Evolutionary conservation across 768 basidiomycete species (phyloP).

Genomic region (Calocybe cyanea): DNA sequence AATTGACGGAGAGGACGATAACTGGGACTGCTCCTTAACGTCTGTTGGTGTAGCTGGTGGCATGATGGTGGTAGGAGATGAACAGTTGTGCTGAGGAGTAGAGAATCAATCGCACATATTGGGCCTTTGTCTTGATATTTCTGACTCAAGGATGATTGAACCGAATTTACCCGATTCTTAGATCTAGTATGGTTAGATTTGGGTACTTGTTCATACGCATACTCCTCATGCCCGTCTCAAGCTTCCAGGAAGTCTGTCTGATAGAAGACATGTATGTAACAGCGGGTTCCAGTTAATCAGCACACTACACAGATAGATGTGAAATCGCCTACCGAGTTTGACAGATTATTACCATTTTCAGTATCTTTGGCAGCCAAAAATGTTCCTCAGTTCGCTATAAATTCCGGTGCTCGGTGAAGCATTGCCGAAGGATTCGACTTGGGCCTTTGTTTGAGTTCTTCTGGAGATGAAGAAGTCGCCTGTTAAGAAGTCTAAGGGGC

Average conservation of each 20-base stretch:
- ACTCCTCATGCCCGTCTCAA: not conserved
- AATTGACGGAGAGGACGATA: conserved; percentile 41
- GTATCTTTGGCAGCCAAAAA: not conserved
- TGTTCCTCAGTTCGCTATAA: too few species aligned
- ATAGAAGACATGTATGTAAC: not conserved
- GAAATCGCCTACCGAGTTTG: too few species aligned
- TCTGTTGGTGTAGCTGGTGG: conserved; percentile 41
- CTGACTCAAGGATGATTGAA: conserved; percentile 17
- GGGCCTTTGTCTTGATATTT: conserved; percentile 10
- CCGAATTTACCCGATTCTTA: conserved; percentile 35
- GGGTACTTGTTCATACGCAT: conserved; percentile 3
- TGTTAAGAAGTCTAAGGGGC: not conserved
- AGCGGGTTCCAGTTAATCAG: too few species aligned
- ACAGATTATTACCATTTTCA: not conserved
- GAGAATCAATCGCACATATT: conserved; percentile 13
- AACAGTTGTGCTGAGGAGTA: conserved; percentile 21
- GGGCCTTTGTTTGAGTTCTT: not conserved
- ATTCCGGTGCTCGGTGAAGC: not conserved
- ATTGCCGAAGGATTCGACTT: not conserved
- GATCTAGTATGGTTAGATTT: conserved; percentile 7
- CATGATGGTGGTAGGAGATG: conserved; percentile 36
- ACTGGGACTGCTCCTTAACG: conserved; percentile 35
- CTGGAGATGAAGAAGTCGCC: not conserved
- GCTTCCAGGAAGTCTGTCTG: not conserved
- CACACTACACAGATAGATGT: too few species aligned